Percentiles rank a stretch among this genome's conserved stretches.
Evolutionary conservation across 192 early-diverging fungal genomes (phyloP).

Genomic region (Kickxella alabastrina): DNA sequence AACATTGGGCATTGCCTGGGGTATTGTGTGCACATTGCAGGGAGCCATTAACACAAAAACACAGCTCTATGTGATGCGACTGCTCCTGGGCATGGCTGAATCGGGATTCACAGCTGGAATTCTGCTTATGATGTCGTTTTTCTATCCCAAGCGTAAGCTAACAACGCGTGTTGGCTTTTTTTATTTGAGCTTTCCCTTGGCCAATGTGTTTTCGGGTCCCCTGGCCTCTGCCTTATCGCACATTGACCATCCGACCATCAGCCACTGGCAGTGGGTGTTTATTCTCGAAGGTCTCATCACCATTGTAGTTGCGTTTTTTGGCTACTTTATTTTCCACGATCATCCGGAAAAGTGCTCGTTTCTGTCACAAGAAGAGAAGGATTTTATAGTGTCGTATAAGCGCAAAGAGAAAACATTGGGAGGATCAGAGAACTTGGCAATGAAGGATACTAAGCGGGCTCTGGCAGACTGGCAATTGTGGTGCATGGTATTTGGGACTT

Average conservation of each 20-base stretch:
- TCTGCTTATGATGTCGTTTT: constrained; percentile 38
- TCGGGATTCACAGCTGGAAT: constrained; percentile 42
- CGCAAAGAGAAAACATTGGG: constrained; percentile 28
- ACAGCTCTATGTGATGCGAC: no score
- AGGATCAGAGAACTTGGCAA: constrained; percentile 24
- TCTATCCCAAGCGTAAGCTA: constrained; percentile 28
- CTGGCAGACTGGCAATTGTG: constrained; percentile 36
- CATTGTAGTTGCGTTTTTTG: constrained; percentile 20
- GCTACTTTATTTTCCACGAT: constrained; percentile 38
- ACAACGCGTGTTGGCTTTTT: constrained; percentile 28
- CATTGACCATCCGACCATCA: no score
- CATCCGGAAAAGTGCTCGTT: no score
- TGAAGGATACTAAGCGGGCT: no score
- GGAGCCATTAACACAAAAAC: constrained; percentile 25
- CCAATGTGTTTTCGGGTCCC: constrained; percentile 39
- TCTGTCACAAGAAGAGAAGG: no score
- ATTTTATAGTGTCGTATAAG: constrained; percentile 35
- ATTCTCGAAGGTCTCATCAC: constrained; percentile 43
- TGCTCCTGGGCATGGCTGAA: constrained; percentile 40
- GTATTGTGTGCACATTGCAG: constrained; percentile 39
- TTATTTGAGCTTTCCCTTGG: constrained; percentile 36
- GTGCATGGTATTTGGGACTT: constrained; percentile 25
- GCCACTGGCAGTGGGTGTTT: constrained; percentile 52
- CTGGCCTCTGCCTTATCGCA: constrained; percentile 41
- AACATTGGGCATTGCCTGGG: no score